Evolutionary conservation across 192 early-diverging fungal genomes (phyloP).

Genomic region (Coemansia sp.): DNA sequence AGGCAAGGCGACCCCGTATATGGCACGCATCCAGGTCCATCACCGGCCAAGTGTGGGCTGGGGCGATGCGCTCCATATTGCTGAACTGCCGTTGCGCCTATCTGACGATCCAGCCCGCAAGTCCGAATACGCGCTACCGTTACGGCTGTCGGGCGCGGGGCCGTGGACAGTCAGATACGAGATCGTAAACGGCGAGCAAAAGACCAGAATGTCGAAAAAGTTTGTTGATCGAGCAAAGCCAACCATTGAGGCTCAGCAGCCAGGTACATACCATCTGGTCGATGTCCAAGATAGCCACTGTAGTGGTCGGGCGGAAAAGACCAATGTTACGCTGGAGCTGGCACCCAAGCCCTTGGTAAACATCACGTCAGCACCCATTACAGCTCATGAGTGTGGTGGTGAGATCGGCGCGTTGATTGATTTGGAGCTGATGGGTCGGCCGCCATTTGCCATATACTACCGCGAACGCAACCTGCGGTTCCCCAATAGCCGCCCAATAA

Average conservation of each 20-base stretch:
- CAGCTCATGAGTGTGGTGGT: constrained; percentile 49
- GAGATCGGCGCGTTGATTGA: constrained; percentile 43
- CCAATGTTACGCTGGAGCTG: constrained; percentile 26
- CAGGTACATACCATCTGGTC: constrained; percentile 34
- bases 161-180: constrained; percentile 46
- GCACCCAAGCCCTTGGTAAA: constrained; percentile 23
- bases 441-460: constrained; percentile 46
- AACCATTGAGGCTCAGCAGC: constrained; percentile 15
- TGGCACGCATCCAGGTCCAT: constrained; percentile 43
- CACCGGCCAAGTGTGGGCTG: constrained; percentile 27
- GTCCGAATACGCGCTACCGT: constrained; percentile 23
- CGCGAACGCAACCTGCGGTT: constrained; percentile 43
- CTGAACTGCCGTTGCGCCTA: constrained; percentile 29
- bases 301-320: constrained; percentile 5
- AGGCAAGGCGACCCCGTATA: constrained; percentile 27
- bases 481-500: constrained; percentile 15
- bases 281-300: constrained; percentile 38
- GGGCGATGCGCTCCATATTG: constrained; percentile 9
- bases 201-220: constrained; percentile 9
- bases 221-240: constrained; percentile 13
- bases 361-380: constrained; percentile 37
- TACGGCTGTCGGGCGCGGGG: constrained; percentile 23
- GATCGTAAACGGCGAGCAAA: constrained; percentile 15
- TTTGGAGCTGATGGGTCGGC: constrained; percentile 40
- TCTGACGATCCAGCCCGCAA: constrained; percentile 42